phyloP scores from a whole-genome alignment of 2,329 filamentous ascomycete species.

The Phoma sp. region DNA sequence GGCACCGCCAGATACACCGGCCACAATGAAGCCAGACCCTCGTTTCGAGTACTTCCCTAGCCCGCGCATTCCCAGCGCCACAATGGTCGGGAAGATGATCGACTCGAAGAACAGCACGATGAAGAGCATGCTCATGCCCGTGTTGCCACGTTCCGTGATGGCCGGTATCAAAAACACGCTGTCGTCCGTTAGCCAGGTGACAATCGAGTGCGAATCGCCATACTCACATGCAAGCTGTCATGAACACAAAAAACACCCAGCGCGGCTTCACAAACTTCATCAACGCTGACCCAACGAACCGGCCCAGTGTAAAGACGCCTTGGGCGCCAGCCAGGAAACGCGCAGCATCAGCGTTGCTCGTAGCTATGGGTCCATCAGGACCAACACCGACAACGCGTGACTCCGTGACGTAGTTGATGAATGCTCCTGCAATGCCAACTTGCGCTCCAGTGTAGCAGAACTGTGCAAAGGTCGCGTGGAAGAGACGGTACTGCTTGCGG shows the following conservation, averaged over 20 bases:
- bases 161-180: slow-evolving; percentile 61
- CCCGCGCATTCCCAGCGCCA: slow-evolving; percentile 77
- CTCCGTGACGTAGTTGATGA: slow-evolving; percentile 60
- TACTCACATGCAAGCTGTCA: slow-evolving; percentile 63
- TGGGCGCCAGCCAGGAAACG: slow-evolving; percentile 78
- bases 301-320: slow-evolving; percentile 73
- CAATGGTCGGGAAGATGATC: slow-evolving; percentile 82
- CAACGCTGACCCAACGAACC: slow-evolving; percentile 70
- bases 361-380: slow-evolving; percentile 8
- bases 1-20: slow-evolving; percentile 74
- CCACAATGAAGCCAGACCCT: slow-evolving; percentile 75
- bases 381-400: slow-evolving; percentile 25
- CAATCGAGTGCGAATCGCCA: slow-evolving; percentile 70
- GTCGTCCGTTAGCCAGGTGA: slow-evolving; percentile 68
- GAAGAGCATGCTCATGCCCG: slow-evolving; percentile 67
- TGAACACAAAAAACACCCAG: slow-evolving; percentile 72
- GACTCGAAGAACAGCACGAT: slow-evolving; percentile 82
- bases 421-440: slow-evolving; percentile 56
- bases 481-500: slow-evolving; percentile 70
- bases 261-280: slow-evolving; percentile 73
- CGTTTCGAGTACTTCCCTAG: slow-evolving; percentile 79
- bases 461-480: slow-evolving; percentile 77
- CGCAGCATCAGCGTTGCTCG: slow-evolving; percentile 61
- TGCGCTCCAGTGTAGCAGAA: slow-evolving; percentile 85
- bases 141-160: slow-evolving; percentile 59